Evolutionary conservation across 1,139 yeast genomes (phyloP), one percentile per base, ranked within the genome.

Genomic region (Taphrina betulina): DNA sequence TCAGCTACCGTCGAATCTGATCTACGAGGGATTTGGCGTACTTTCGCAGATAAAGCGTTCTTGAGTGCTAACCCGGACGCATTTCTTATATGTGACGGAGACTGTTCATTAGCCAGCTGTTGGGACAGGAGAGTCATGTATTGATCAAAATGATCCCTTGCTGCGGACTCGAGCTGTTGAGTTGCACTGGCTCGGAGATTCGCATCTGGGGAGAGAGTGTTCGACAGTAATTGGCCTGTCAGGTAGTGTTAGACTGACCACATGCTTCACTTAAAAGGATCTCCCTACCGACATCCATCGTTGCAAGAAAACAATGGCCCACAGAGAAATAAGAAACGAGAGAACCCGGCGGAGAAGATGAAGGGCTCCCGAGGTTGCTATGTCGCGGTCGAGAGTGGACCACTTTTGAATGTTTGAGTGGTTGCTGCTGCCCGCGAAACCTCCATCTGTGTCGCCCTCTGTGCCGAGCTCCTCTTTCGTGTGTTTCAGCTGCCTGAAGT

Each of bases 11-110:
- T 75, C 22, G 10, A 16, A 31, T 17, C n/a, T n/a, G n/a, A n/a
- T 22, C 7, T 3, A 29, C 14, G 12, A 22, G 29, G 17, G 17
- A 23, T 33, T 16, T 33, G 34, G 22, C 40, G 12, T 36, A 61
- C 89, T 68, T 89, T 92, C 14, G 96, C 82, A 3, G 87, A 81
- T 64, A 92, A 77, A 71, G 86, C 88, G 71, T 92, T 92, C 74
- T 92, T 92, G 65, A 89, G 73, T 14, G 84, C 87, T 62, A 92
- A 75, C 46, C 95, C 95, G 2, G 98, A 96, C 70, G 94, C 79
- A 78, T 88, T 87, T 67, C 97, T 78, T 55, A 89, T 95, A 72
- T 90, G 96, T 5, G 85, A 74, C 64, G 79, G 81, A 60, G 81
- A 81, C 4, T 75, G 71, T 48, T 79, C 82, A 66, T 83, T 81